phyloP scores from a whole-genome alignment of 179 eudicot species.

The Heliamphora pulchella region DNA sequence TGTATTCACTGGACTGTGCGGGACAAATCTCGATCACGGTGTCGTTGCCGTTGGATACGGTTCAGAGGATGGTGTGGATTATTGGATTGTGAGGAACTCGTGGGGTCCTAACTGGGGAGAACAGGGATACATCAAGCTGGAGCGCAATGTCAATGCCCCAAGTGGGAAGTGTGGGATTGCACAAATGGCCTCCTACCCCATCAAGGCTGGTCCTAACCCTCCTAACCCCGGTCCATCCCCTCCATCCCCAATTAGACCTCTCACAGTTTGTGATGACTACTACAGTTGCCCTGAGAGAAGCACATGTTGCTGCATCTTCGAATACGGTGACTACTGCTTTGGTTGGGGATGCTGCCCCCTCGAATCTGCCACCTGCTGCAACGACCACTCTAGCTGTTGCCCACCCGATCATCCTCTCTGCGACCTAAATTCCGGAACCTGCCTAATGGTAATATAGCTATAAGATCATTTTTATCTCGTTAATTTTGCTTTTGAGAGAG shows the following conservation, averaged over 20 bases:
- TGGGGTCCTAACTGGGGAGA: conserved; percentile 68
- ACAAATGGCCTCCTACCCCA: conserved; percentile 47
- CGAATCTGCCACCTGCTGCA: conserved; percentile 71
- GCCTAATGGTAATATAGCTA: conserved; percentile 41
- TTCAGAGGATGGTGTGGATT: conserved; percentile 39
- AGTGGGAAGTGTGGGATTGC: conserved; percentile 63
- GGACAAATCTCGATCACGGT: conserved; percentile 51
- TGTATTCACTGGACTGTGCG: conserved; percentile 50
- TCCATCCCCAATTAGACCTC: conserved; percentile 58
- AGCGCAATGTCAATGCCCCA: conserved; percentile 30
- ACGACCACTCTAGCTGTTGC: conserved; percentile 72
- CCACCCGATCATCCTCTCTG: conserved; percentile 77
- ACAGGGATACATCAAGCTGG: conserved; percentile 48
- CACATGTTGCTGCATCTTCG: conserved; percentile 70
- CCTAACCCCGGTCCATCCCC: conserved; percentile 83
- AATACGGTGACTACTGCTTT: conserved; percentile 55
- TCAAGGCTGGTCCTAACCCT: conserved; percentile 47
- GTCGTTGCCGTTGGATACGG: conserved; percentile 62
- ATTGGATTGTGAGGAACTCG: conserved; percentile 61
- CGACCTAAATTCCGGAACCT: conserved; percentile 43
- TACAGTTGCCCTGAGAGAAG: conserved; percentile 46
- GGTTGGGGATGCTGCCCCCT: conserved; percentile 83
- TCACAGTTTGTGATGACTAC: conserved; percentile 47
- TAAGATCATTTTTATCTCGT: background rate
- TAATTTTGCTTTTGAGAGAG: background rate